These are phyloP conservation scores for Aspergillus felis DNA, from an alignment of 2,329 filamentous ascomycete genomes.

Conservation along the genomic window DNA sequence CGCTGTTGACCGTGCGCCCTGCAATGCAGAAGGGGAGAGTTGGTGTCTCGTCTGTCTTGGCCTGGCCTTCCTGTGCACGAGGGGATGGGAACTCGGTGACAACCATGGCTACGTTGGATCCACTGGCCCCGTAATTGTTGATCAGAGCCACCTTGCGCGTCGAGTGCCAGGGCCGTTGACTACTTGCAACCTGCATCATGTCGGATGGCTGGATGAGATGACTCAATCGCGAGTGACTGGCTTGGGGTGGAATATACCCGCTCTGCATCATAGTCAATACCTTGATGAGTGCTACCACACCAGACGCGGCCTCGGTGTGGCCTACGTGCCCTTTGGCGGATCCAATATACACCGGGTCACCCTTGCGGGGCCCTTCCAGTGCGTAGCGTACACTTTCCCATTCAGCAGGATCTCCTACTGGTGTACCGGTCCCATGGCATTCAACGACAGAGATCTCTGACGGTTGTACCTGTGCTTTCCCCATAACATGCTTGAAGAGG, in stretches of 20 bases:
- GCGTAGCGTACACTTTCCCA: slow-evolving; percentile 20
- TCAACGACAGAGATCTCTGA: slow-evolving; percentile 29
- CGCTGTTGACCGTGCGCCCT: neutral
- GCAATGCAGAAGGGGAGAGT: slow-evolving; percentile 10
- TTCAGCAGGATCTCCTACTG: slow-evolving; percentile 30
- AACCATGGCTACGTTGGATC: slow-evolving; percentile 27
- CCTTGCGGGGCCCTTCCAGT: slow-evolving; percentile 17
- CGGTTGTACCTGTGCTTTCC: slow-evolving; percentile 18
- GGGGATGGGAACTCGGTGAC: slow-evolving; percentile 12
- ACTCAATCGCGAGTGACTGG: slow-evolving; percentile 23
- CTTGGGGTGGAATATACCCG: slow-evolving; percentile 21
- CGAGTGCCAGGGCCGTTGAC: slow-evolving; percentile 11
- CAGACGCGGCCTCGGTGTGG: slow-evolving; percentile 32
- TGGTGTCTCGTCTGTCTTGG: slow-evolving; percentile 2
- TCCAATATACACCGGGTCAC: slow-evolving; percentile 16
- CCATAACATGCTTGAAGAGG: slow-evolving; percentile 27
- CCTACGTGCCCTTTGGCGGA: slow-evolving; percentile 35
- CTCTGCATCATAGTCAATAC: slow-evolving; percentile 28
- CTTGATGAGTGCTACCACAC: slow-evolving; percentile 29
- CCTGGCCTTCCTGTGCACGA: neutral
- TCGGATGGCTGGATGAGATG: slow-evolving; percentile 16
- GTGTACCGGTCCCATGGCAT: slow-evolving; percentile 33
- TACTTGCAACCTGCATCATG: slow-evolving; percentile 13
- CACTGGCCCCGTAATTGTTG: slow-evolving; percentile 30
- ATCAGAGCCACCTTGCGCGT: slow-evolving; percentile 15